Evolutionary conservation across 129 eudicot genomes (phyloP).

Genomic region (Gnaphalium uliginosum): DNA sequence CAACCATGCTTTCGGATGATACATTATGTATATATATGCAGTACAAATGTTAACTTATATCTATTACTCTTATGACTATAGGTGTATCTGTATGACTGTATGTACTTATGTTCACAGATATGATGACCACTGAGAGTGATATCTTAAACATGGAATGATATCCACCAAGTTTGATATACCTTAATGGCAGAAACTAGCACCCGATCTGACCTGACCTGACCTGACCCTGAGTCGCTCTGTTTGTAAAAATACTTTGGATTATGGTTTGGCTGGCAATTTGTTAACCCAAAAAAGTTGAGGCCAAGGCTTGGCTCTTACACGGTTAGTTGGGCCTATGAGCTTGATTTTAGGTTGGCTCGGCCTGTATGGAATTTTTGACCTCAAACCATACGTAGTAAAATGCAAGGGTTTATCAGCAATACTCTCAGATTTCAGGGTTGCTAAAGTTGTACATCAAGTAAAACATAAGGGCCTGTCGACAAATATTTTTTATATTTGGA

Average conservation of each 20-base stretch:
- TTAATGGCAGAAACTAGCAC: neutral
- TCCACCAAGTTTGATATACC: neutral
- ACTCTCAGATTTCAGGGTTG: neutral
- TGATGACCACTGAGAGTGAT: neutral
- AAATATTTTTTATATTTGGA: no score
- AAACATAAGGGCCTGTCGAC: neutral
- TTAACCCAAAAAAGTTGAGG: neutral
- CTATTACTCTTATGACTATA: neutral
- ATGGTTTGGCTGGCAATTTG: neutral
- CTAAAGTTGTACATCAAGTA: neutral
- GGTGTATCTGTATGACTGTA: neutral
- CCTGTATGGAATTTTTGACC: neutral
- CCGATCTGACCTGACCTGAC: neutral
- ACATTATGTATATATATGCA: neutral
- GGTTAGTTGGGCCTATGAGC: neutral
- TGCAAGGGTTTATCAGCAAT: neutral
- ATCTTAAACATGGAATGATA: neutral
- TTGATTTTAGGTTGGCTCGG: neutral
- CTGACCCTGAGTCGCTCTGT: neutral
- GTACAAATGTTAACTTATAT: neutral
- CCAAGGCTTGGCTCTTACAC: neutral
- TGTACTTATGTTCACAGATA: neutral
- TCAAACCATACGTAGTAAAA: neutral
- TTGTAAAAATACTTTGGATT: neutral
- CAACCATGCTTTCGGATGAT: slow-evolving; percentile 22